Evolutionary conservation across 257 asterid species (phyloP).

Genomic region (Ophiorrhiza pumila): DNA sequence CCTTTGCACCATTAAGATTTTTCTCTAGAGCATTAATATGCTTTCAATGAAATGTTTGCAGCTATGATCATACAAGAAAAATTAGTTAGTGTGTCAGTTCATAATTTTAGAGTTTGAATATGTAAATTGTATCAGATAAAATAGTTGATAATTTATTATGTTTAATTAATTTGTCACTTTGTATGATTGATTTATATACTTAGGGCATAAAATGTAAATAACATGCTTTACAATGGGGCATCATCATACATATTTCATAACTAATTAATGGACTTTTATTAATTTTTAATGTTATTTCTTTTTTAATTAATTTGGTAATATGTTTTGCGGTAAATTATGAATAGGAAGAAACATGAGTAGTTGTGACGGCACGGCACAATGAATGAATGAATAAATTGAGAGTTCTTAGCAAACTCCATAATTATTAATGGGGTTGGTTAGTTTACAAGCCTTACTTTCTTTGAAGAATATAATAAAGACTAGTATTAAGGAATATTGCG

Average conservation of each 20-base stretch:
- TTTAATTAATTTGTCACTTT: constrained; percentile 1
- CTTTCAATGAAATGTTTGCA: background rate
- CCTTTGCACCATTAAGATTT: constrained; percentile 67
- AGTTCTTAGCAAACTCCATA: constrained; percentile 28
- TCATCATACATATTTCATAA: background rate
- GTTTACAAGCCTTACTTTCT: constrained; percentile 20
- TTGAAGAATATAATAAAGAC: constrained; percentile 8
- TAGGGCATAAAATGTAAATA: background rate
- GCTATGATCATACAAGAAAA: background rate
- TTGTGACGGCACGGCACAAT: constrained; percentile 71
- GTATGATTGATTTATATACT: background rate
- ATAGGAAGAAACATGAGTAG: constrained; percentile 35
- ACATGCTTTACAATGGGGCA: background rate
- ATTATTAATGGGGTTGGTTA: constrained; percentile 37
- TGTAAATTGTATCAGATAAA: constrained; percentile 24
- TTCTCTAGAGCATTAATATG: background rate
- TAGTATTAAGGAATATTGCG: constrained; percentile 24
- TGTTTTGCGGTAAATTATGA: background rate
- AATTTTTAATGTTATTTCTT: background rate
- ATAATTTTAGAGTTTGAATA: constrained; percentile 12
- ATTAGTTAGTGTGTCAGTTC: background rate
- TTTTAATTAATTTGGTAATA: background rate
- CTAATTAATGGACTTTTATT: background rate
- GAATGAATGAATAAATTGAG: constrained; percentile 21
- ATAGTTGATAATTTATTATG: constrained; percentile 5